A percentile compares a stretch with the other conserved stretches of the same genome.
These are phyloP conservation scores for Primulina eburnea DNA, from an alignment of 257 asterid genomes.

Conservation along the genomic window DNA sequence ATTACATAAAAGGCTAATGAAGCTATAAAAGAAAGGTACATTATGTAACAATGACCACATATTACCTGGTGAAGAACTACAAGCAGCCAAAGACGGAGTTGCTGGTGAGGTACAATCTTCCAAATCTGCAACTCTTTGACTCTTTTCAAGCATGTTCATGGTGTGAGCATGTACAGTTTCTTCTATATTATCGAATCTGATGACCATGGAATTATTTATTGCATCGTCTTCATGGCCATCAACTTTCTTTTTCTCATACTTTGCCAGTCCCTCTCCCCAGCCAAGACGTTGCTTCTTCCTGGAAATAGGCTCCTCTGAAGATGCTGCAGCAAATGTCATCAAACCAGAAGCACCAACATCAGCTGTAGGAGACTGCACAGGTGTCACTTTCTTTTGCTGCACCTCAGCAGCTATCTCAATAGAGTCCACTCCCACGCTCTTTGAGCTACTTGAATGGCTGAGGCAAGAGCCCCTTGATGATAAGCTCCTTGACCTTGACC, in stretches of 20 bases:
- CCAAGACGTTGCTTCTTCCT: constrained; percentile 95
- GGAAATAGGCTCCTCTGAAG: constrained; percentile 60
- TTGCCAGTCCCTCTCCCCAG: constrained; percentile 99
- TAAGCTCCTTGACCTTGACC: constrained; percentile 57
- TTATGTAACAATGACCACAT: background rate
- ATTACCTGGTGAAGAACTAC: constrained; percentile 91
- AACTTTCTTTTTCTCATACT: constrained; percentile 89
- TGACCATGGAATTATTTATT: constrained; percentile 29
- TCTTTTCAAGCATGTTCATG: constrained; percentile 45
- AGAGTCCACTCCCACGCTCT: constrained; percentile 46
- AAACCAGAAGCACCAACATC: constrained; percentile 31
- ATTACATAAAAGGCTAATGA: background rate
- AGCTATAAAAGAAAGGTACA: background rate
- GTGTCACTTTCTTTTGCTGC: constrained; percentile 32
- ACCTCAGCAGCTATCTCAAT: constrained; percentile 37
- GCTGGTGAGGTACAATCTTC: constrained; percentile 66
- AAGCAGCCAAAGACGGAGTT: constrained; percentile 76
- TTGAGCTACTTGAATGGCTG: constrained; percentile 50
- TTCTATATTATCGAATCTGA: constrained; percentile 37
- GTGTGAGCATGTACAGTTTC: constrained; percentile 39
- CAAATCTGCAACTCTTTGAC: constrained; percentile 51
- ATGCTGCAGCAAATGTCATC: constrained; percentile 25
- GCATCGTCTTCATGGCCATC: constrained; percentile 65
- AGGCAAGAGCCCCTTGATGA: constrained; percentile 53
- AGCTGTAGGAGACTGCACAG: constrained; percentile 30